A percentile compares a stretch with the other conserved stretches of the same genome.
Evolutionary conservation across 352 stramenopile genomes (phyloP).

Genomic region (Pythium phragmitis): DNA sequence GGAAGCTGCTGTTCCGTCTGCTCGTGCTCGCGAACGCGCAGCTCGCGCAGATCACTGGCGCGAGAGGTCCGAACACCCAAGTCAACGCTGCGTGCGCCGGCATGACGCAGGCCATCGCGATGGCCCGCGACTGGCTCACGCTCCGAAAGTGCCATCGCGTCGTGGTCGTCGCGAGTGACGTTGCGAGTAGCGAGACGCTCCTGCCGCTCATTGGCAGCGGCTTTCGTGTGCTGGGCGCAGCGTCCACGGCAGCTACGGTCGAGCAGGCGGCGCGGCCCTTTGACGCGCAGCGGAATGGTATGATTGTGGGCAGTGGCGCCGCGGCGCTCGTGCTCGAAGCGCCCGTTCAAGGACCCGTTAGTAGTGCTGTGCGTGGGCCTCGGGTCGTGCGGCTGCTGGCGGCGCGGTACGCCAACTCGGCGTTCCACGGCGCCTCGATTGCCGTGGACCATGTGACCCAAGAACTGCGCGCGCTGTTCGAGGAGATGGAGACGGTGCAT

Average conservation of each 20-base stretch:
- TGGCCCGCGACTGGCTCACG: conserved; percentile 95
- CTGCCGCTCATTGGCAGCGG: conserved; percentile 94
- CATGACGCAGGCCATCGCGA: conserved; percentile 89
- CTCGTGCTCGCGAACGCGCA: conserved; percentile 96
- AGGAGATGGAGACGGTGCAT: conserved; percentile 87
- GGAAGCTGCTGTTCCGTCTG: conserved; percentile 97
- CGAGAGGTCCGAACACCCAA: conserved; percentile 94
- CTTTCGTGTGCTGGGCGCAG: conserved; percentile 93
- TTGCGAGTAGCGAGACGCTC: conserved; percentile 87
- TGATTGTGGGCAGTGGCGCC: conserved; percentile 93
- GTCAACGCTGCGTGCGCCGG: conserved; percentile 96
- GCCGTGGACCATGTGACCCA: conserved; percentile 92
- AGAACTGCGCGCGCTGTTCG: conserved; percentile 91
- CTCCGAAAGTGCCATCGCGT: conserved; percentile 92
- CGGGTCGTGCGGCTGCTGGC: conserved; percentile 78
- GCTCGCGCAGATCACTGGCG: conserved; percentile 94
- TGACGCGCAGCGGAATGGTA: conserved; percentile 90
- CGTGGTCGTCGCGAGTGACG: conserved; percentile 94
- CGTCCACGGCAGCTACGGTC: conserved; percentile 77
- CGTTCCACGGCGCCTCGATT: conserved; percentile 94
- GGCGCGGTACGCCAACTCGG: conserved; percentile 96
- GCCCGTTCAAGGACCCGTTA: conserved; percentile 24
- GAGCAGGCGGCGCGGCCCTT: conserved; percentile 90
- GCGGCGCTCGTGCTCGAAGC: conserved; percentile 83
- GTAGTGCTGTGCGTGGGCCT: not conserved